phyloP scores from a whole-genome alignment of 2,329 filamentous ascomycete genomes.

The Bertia moriformis region DNA sequence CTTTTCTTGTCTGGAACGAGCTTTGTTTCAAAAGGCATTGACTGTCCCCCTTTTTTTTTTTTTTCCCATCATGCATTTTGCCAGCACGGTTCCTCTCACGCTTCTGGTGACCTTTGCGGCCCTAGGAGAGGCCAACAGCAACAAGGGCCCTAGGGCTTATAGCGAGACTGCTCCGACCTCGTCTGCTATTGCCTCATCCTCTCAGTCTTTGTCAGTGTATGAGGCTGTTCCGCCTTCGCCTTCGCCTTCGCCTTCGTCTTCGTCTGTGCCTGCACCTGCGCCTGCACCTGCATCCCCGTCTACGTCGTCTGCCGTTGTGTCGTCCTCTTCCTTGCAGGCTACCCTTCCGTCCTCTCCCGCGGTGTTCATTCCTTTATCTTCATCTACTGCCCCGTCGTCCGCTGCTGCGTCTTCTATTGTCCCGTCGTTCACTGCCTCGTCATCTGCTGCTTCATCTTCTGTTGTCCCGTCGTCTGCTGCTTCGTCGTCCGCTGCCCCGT shows the following conservation, averaged over 20 bases:
- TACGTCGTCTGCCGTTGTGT: no score
- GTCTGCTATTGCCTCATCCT: neutral
- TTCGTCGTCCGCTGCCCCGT: neutral
- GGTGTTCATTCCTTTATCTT: no score
- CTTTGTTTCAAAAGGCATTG: neutral
- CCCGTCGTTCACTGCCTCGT: neutral
- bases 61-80: constrained; percentile 17
- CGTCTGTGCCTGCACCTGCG: no score
- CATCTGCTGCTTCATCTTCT: neutral
- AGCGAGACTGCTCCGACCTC: neutral
- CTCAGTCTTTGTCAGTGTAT: no score
- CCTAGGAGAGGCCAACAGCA: constrained; percentile 14
- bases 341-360: no score
- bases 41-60: constrained; percentile 1
- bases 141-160: no score
- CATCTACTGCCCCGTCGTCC: neutral
- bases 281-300: no score
- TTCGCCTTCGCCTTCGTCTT: no score
- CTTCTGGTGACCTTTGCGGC: constrained; percentile 18
- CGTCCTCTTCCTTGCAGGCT: no score
- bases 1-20: constrained; percentile 5
- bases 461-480: neutral
- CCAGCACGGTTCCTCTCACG: constrained; percentile 16
- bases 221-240: no score
- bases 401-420: neutral